Evolutionary conservation across 2,329 filamentous ascomycete genomes (phyloP).

Genomic region (Aaosphaeria arxii): DNA sequence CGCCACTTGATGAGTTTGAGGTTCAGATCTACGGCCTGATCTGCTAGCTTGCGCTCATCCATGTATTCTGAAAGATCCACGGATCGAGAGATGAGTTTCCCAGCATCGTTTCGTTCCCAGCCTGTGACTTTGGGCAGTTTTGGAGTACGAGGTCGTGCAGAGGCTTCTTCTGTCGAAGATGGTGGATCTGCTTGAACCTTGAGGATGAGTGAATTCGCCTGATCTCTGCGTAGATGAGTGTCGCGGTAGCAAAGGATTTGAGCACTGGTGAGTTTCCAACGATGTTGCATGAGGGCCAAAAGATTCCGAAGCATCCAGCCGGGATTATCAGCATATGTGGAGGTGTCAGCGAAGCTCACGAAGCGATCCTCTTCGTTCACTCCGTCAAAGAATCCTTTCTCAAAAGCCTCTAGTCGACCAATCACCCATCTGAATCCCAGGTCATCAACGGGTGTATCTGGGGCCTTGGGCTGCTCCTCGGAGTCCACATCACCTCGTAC

Average conservation of each 20-base stretch:
- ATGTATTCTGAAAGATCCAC: conserved; percentile 90
- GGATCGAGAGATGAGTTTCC: conserved; percentile 73
- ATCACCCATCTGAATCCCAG: conserved; percentile 75
- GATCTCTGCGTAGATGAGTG: conserved; percentile 70
- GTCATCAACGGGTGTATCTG: conserved; percentile 52
- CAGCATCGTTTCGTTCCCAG: conserved; percentile 81
- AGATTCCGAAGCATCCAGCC: conserved; percentile 93
- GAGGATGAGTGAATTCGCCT: conserved; percentile 78
- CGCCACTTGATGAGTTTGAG: conserved; percentile 99
- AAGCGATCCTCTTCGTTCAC: conserved; percentile 72
- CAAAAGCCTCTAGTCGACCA: conserved; percentile 71
- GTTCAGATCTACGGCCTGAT: conserved; percentile 94
- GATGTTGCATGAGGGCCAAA: conserved; percentile 76
- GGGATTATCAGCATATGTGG: conserved; percentile 81
- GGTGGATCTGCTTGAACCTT: conserved; percentile 32
- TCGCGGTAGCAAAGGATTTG: conserved; percentile 92
- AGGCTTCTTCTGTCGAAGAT: conserved; percentile 10
- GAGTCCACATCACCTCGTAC: conserved; percentile 40
- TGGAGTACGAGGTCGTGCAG: conserved; percentile 27
- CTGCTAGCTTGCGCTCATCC: conserved; percentile 82
- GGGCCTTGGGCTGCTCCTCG: conserved; percentile 42
- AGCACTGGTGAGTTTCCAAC: conserved; percentile 72
- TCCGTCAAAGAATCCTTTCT: conserved; percentile 81
- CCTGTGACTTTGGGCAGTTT: conserved; percentile 87
- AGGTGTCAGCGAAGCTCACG: conserved; percentile 87